Percentiles rank a stretch among this genome's conserved stretches.
Conservation (phyloP, 257 asterid genomes). For the Galeopsis tetrahit region DNA sequence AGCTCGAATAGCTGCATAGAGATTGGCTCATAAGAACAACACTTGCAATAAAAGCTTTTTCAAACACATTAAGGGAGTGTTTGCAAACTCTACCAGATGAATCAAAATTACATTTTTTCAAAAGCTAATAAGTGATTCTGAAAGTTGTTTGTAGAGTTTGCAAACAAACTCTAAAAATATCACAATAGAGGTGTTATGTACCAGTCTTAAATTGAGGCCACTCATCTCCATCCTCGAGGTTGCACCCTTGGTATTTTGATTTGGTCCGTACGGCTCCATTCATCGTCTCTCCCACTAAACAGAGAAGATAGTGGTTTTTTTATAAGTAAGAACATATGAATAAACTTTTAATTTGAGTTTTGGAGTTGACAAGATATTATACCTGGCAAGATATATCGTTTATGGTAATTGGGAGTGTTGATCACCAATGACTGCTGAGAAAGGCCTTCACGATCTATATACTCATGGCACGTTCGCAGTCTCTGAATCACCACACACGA, state of each 20-base stretch:
- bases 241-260: slow-evolving; percentile 69
- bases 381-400: slow-evolving; percentile 91
- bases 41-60: not conserved
- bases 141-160: too few species aligned
- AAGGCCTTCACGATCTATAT: slow-evolving; percentile 82
- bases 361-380: slow-evolving; percentile 16
- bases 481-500: slow-evolving; percentile 54
- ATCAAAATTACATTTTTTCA: too few species aligned
- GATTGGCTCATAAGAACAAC: slow-evolving; percentile 29
- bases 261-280: slow-evolving; percentile 53
- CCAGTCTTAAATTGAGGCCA: slow-evolving; percentile 79
- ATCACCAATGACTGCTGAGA: slow-evolving; percentile 91
- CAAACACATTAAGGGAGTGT: not conserved
- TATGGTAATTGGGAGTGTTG: slow-evolving; percentile 83
- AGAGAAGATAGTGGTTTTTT: not conserved
- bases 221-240: slow-evolving; percentile 66
- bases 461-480: slow-evolving; percentile 78
- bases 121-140: too few species aligned
- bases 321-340: not conserved
- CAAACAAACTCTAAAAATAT: too few species aligned
- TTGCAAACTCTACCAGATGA: too few species aligned
- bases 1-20: slow-evolving; percentile 65
- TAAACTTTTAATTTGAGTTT: not conserved
- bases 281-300: slow-evolving; percentile 78
- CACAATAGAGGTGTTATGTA: too few species aligned